Evolutionary conservation across 1,284 basidiomycete species (phyloP), one percentile per base, ranked within the genome.

Genomic region (Ceratorhiza oryzae-sativae): DNA sequence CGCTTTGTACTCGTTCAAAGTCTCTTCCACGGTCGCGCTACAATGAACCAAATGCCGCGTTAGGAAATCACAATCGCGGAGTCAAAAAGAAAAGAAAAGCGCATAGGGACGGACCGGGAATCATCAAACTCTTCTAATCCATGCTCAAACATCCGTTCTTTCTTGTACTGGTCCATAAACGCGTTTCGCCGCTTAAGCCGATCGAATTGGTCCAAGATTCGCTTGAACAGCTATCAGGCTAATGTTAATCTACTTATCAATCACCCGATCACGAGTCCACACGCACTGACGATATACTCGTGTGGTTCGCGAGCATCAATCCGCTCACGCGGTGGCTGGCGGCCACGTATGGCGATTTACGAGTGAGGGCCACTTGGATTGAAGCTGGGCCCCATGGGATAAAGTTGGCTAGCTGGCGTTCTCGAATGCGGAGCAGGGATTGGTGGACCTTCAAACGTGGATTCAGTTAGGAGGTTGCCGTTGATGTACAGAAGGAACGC

Each of bases 341-440:
- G 18, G 89, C 86, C 71, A 97, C 85, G 79, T 95, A 97, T 9
- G 94, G 96, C 62, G 92, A 97, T 79, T 88, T 90, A 75, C 94
- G 91, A 0, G 96, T 97, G 74, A 98, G 83, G 3, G 97, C 97
- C 1, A 99, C 96, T 82, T 99, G 97, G 77, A 98, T 98, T 53
- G 94, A 96, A 1, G 97, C 97, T 0, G 97, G 97, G 3, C 97
- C 97, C 97, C 97, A 99, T 1, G 97, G 97, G 74, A 99, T 98
- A 81, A 99, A 99, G 79, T 92, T 97, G 6, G 97, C 97, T 15
- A 99, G 85, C 78, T 98, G 94, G 36, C 97, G 88, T 82, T 99
- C 97, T 39, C 97, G 89, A 77, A 99, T 99, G 9, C 97, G 90
- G 27, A 99, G 86, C 39, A 99, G 84, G 15, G 95, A 97, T 88